A percentile compares a stretch with the other conserved stretches of the same genome.
These are phyloP conservation scores for Pseudocercospora crystallina DNA, from an alignment of 2,329 filamentous ascomycete genomes.

Conservation along the genomic window DNA sequence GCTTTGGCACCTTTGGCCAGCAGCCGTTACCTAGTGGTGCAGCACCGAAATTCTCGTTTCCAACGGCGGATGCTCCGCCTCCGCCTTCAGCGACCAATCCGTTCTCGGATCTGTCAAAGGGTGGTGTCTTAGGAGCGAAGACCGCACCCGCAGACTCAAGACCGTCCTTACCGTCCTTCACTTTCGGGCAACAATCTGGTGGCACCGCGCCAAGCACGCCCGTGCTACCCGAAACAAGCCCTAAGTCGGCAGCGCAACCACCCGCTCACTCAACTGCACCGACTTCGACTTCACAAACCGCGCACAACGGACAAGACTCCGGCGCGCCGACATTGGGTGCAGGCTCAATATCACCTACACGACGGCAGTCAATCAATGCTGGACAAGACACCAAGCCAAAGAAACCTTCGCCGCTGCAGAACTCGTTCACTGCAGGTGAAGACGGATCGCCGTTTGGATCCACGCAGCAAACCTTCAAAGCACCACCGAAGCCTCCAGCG, in stretches of 20 bases:
- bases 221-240: slow-evolving; percentile 23
- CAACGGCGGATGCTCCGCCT: neutral
- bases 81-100: slow-evolving; percentile 1
- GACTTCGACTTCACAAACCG: slow-evolving; percentile 7
- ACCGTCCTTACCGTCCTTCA: neutral
- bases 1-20: neutral
- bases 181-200: slow-evolving; percentile 7
- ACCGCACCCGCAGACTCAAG: neutral
- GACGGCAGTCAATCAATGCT: slow-evolving; percentile 16
- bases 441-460: slow-evolving; percentile 1
- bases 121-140: neutral
- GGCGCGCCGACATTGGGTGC: slow-evolving; percentile 5
- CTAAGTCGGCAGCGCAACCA: slow-evolving; percentile 14
- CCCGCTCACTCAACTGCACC: slow-evolving; percentile 9
- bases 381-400: slow-evolving; percentile 28
- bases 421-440: slow-evolving; percentile 29
- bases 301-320: slow-evolving; percentile 6
- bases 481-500: slow-evolving; percentile 8
- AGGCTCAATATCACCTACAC: slow-evolving; percentile 19
- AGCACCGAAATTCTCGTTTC: slow-evolving; percentile 6
- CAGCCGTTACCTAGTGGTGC: slow-evolving; percentile 5
- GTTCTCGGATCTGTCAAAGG: neutral
- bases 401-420: slow-evolving; percentile 35
- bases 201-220: slow-evolving; percentile 13
- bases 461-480: neutral